Evolutionary conservation across 345 rosid genomes (phyloP), one percentile per base, ranked within the genome.

Genomic region (Schrenkiella parvula): DNA sequence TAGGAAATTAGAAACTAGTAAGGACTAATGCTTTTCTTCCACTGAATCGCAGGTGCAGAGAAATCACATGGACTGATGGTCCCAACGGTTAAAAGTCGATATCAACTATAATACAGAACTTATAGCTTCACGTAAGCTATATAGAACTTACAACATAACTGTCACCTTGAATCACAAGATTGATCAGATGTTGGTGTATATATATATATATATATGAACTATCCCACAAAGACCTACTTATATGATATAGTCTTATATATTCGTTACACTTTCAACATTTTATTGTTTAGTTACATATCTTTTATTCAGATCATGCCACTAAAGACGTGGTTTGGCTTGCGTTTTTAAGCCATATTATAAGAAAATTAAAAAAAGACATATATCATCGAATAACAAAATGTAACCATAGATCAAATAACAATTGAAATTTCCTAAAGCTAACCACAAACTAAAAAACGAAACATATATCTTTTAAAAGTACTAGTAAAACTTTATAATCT

Each of bases 71-170:
- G 54, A 63, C 46, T 9, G 9, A 54, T 72, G 56, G 64, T 63
- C 70, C 70, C 46, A 43, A 23, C n/a, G 3, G 70, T 72, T 63
- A 63, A 41, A 38, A 10, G 76, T 72, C 70, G 2, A 53, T 53
- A 63, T 72, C 70, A 63, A 62, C 76, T 47, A 48, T 59, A 47
- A 47, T 14, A 19, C 32, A 32, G 1, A 68, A 13, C 4, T 28
- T 54, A 15, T 41, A 42, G 26, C 5, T 68, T 57, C 13, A 44
- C 37, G 26, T 3, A 56, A 52, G 41, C 28, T 18, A 8, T 18
- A 66, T 51, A 37, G 10, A 50, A 55, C 44, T 55, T 18, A 56
- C 25, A 32, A 35, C 3, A 48, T 7, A 48, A 35, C 10, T 57
- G 63, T 57, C 43, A 35, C 19, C 63, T 57, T 56, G 28, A 57